phyloP scores from a whole-genome alignment of 2,329 filamentous ascomycete species.

The Biscogniauxia mediterranea region DNA sequence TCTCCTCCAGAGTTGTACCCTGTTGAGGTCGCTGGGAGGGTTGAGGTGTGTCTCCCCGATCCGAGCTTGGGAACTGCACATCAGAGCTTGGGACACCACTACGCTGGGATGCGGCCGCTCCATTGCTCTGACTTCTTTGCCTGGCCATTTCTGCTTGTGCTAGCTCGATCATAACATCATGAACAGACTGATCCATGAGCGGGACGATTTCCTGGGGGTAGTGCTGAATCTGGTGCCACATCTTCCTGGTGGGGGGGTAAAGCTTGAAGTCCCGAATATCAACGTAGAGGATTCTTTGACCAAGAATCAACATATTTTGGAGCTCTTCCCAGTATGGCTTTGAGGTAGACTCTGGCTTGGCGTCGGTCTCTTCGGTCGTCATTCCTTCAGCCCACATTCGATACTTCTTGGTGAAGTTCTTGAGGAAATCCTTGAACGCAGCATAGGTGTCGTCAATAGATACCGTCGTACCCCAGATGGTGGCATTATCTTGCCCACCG shows the following conservation, averaged over 20 bases:
- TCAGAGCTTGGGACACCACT: conserved; percentile 66
- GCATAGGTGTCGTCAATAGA: conserved; percentile 87
- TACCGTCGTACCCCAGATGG: conserved; percentile 97
- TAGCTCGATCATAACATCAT: conserved; percentile 89
- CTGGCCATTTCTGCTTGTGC: conserved; percentile 76
- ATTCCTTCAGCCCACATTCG: conserved; percentile 88
- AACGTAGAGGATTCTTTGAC: conserved; percentile 79
- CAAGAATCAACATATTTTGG: conserved; percentile 87
- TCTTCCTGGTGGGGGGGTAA: conserved; percentile 87
- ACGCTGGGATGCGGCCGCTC: conserved; percentile 49
- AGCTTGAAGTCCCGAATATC: conserved; percentile 87
- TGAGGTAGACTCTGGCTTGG: conserved; percentile 68
- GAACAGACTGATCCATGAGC: conserved; percentile 91
- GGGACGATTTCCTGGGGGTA: conserved; percentile 97
- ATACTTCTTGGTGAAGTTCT: conserved; percentile 91
- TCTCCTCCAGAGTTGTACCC: conserved; percentile 66
- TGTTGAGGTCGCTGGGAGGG: conserved; percentile 43
- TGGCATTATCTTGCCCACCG: conserved; percentile 75
- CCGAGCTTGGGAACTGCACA: conserved; percentile 76
- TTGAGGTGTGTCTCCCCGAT: conserved; percentile 55
- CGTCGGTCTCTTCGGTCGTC: conserved; percentile 70
- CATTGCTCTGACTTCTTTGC: conserved; percentile 47
- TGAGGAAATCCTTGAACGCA: conserved; percentile 86
- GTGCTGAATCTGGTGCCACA: conserved; percentile 92
- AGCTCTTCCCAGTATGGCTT: conserved; percentile 84